Base-by-base conservation (phyloP, 805 yeast species). In the Metschnikowia gelsemii region DNA sequence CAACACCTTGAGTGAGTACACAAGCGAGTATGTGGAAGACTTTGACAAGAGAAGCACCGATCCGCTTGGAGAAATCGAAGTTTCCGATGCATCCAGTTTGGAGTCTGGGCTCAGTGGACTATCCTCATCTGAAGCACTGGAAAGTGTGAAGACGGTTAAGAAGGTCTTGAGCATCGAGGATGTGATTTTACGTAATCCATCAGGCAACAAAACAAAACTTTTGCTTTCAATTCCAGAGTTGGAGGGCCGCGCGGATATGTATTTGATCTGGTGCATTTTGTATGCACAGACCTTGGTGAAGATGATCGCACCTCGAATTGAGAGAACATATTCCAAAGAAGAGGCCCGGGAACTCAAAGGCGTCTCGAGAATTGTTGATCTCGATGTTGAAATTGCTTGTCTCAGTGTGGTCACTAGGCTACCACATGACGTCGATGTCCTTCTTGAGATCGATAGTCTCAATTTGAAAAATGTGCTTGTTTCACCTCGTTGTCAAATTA, bases 371-470 rank as follows among this genome's bases (percentile, higher is more conserved):
- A 49, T 48, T n/a, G 20, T 68, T 8, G 58, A 61, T 28, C 35
- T 70, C 8, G 70, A 66, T 42, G 45, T 68, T 3, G 31, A 40
- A 2, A 42, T 69, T 11, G 57, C 58, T n/a, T 63, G 69, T 1
- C 40, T 70, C 16, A 65, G 73, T 5, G 48, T 72, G 26, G 72
- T 73, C 36, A 50, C 65, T 1, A 59, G 72, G 20, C 52, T 78
- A 19, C 82, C 82, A 0, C 66, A 66, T 36, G 59, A 64, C 11
- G 77, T 72, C 19, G 75, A 72, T 40, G 48, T 75, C 3, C 61
- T 79, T 61, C 37, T 76, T 20, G 82, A 78, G 46, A 35, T 72
- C 3, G 72, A 69, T 43, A 52, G 59, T 8, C 50, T 70, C 14
- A 47, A 49, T 14, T 41, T 66, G 17, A 39, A 53, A 11, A 60